A percentile compares a stretch with the other conserved stretches of the same genome.
phyloP scores from a whole-genome alignment of 345 rosid species.

The Eucalyptus decipiens region DNA sequence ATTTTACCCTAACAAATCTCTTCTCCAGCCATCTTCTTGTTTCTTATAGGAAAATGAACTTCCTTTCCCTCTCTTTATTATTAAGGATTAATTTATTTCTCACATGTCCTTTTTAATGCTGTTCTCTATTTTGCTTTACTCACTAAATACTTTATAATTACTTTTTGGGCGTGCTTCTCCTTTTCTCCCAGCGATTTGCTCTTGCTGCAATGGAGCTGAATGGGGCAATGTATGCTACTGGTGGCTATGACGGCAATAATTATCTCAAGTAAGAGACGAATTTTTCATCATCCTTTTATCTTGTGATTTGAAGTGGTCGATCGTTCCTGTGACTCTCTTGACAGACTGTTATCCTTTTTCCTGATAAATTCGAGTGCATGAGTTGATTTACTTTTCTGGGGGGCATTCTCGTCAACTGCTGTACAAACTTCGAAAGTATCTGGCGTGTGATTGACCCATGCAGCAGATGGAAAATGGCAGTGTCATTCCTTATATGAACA shows the following conservation, averaged over 20 bases:
- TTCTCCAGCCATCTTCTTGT: background rate
- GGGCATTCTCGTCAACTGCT: background rate
- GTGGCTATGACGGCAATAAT: constrained; percentile 44
- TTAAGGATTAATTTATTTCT: background rate
- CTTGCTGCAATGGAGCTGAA: constrained; percentile 55
- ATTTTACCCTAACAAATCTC: background rate
- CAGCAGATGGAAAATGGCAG: background rate
- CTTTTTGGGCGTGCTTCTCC: background rate
- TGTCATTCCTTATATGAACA: background rate
- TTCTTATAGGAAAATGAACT: background rate
- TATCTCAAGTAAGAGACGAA: constrained; percentile 40
- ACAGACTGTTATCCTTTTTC: background rate
- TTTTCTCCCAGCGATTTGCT: constrained; percentile 46
- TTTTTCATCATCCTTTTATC: background rate
- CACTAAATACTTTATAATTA: background rate
- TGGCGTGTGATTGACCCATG: background rate
- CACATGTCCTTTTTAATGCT: background rate
- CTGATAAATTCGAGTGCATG: background rate
- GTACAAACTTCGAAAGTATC: background rate
- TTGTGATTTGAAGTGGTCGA: background rate
- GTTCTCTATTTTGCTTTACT: background rate
- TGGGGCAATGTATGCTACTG: constrained; percentile 53
- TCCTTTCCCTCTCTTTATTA: background rate
- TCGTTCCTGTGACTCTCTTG: background rate
- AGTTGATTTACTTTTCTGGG: background rate